phyloP scores from a whole-genome alignment of 169 alveolate species.

The Theileria annulata region DNA sequence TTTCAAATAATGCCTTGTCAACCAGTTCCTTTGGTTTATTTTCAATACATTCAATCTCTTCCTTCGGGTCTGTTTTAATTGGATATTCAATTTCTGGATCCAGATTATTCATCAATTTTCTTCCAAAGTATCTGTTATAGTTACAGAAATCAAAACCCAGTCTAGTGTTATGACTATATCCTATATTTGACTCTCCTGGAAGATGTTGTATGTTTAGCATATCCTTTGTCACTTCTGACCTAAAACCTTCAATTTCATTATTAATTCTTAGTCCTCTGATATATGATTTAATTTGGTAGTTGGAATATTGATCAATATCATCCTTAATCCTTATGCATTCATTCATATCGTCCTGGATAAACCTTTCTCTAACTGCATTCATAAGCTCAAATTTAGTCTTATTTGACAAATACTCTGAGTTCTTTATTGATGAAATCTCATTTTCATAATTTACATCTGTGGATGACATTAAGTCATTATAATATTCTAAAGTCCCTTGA shows the following conservation, averaged over 20 bases:
- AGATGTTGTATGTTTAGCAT: slow-evolving; percentile 54
- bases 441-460: neutral
- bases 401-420: slow-evolving; percentile 45
- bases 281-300: slow-evolving; percentile 81
- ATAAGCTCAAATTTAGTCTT: slow-evolving; percentile 77
- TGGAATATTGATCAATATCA: slow-evolving; percentile 78
- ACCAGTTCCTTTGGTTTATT: slow-evolving; percentile 1
- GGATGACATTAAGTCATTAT: neutral
- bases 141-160: slow-evolving; percentile 22
- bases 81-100: neutral
- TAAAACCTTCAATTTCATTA: slow-evolving; percentile 81
- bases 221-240: slow-evolving; percentile 42
- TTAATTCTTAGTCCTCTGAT: slow-evolving; percentile 78
- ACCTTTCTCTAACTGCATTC: slow-evolving; percentile 79
- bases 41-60: neutral
- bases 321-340: slow-evolving; percentile 75
- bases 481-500: neutral
- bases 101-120: neutral
- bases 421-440: neutral
- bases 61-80: neutral
- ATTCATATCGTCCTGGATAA: slow-evolving; percentile 75
- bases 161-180: neutral
- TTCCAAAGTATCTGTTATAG: slow-evolving; percentile 28
- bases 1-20: slow-evolving; percentile 44
- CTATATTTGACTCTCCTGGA: slow-evolving; percentile 20